phyloP scores from a whole-genome alignment of 768 basidiomycete genomes.

The Gloeophyllum trabeum region DNA sequence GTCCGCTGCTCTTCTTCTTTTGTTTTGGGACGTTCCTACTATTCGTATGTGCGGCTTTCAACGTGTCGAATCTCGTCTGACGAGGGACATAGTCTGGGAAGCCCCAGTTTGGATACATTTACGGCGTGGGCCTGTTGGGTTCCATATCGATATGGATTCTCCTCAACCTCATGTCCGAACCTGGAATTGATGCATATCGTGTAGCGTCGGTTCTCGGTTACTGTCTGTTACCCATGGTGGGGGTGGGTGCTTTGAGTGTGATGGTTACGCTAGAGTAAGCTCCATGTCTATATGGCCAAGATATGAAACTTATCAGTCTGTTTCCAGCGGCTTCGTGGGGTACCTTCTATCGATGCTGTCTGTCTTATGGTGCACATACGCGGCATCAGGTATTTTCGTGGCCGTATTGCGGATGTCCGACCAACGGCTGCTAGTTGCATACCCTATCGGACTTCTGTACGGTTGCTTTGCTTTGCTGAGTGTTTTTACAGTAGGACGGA shows the following conservation, averaged over 20 bases:
- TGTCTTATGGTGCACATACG: slow-evolving; percentile 94
- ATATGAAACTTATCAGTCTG: slow-evolving; percentile 5
- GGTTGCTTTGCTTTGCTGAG: slow-evolving; percentile 91
- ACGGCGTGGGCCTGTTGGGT: slow-evolving; percentile 94
- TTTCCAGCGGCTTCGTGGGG: slow-evolving; percentile 64
- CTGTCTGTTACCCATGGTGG: slow-evolving; percentile 94
- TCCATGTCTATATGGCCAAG: slow-evolving; percentile 1
- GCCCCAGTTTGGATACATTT: slow-evolving; percentile 97
- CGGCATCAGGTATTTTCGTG: slow-evolving; percentile 93
- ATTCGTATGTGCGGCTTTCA: slow-evolving; percentile 49
- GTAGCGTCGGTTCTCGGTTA: slow-evolving; percentile 94
- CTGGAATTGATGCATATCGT: slow-evolving; percentile 91
- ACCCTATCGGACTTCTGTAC: slow-evolving; percentile 89
- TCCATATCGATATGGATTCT: slow-evolving; percentile 87
- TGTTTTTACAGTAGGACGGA: slow-evolving; percentile 76
- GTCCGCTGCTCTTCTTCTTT: slow-evolving; percentile 90
- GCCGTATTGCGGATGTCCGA: slow-evolving; percentile 93
- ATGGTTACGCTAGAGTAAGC: slow-evolving; percentile 82
- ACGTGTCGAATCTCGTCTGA: not conserved
- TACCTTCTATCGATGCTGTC: slow-evolving; percentile 75
- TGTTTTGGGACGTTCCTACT: slow-evolving; percentile 90
- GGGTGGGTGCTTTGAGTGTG: slow-evolving; percentile 82
- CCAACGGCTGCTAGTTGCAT: slow-evolving; percentile 90
- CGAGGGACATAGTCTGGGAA: slow-evolving; percentile 71
- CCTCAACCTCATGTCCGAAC: slow-evolving; percentile 93